Percentiles rank a stretch among this genome's conserved stretches.
Evolutionary conservation across 352 stramenopile genomes (phyloP).

Genomic region (Phytophthora nicotianae): DNA sequence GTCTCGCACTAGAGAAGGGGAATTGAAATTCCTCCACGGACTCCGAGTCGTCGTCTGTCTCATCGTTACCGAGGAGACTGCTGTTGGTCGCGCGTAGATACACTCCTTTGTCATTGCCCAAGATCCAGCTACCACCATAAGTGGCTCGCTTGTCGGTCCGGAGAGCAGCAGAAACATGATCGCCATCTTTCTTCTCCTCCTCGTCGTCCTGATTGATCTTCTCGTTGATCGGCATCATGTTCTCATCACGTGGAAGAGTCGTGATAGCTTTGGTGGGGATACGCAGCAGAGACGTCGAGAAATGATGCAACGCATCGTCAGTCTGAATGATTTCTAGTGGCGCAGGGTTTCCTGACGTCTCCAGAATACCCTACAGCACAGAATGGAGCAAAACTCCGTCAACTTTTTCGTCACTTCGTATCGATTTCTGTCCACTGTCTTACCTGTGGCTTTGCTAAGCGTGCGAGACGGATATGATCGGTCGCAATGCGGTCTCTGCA

Average conservation of each 20-base stretch:
- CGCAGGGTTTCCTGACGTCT: slow-evolving; percentile 37
- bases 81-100: slow-evolving; percentile 77
- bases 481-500: slow-evolving; percentile 41
- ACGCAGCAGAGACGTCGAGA: slow-evolving; percentile 68
- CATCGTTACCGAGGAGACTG: slow-evolving; percentile 66
- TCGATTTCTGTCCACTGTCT: not conserved
- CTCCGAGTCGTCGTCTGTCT: slow-evolving; percentile 65
- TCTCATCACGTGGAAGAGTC: slow-evolving; percentile 71
- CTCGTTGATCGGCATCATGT: slow-evolving; percentile 51
- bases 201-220: slow-evolving; percentile 27
- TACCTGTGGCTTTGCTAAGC: slow-evolving; percentile 36
- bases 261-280: slow-evolving; percentile 82
- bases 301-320: slow-evolving; percentile 63
- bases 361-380: slow-evolving; percentile 49
- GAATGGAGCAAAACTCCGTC: slow-evolving; percentile 1
- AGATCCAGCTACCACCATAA: slow-evolving; percentile 82
- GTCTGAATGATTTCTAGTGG: slow-evolving; percentile 62
- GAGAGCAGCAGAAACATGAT: slow-evolving; percentile 9
- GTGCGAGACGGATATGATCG: slow-evolving; percentile 37
- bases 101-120: slow-evolving; percentile 78
- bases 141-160: slow-evolving; percentile 24
- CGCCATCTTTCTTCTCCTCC: slow-evolving; percentile 23
- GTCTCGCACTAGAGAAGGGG: slow-evolving; percentile 43
- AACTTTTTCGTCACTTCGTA: not conserved
- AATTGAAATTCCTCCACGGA: slow-evolving; percentile 57